phyloP scores from a whole-genome alignment of 768 basidiomycete species.

The Trametes villosa region DNA sequence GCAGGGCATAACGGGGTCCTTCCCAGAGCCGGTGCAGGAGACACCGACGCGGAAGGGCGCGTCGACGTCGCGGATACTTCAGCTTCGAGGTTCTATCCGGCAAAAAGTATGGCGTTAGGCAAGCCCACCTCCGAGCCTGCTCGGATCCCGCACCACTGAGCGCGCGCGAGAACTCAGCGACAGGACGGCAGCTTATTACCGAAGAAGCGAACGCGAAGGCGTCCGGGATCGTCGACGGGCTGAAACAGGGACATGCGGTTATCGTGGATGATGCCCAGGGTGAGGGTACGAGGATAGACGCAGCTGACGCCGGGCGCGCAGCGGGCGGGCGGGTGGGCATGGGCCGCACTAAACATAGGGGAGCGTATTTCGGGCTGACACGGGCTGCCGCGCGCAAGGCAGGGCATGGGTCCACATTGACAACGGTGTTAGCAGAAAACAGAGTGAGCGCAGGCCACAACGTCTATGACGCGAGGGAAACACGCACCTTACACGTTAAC shows the following conservation, averaged over 20 bases:
- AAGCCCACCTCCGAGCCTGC: neutral
- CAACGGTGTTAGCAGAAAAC: conserved; percentile 8
- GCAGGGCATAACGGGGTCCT: no score
- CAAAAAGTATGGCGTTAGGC: no score
- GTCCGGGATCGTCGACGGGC: conserved; percentile 17
- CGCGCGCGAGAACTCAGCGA: neutral
- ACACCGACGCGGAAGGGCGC: no score
- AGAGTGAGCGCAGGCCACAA: neutral
- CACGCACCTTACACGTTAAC: conserved; percentile 11
- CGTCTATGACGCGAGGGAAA: neutral
- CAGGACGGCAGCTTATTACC: neutral
- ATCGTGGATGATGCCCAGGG: neutral
- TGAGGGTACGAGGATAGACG: neutral
- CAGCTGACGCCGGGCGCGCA: neutral
- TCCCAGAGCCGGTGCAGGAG: no score
- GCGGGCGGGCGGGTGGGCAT: neutral
- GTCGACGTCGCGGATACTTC: no score
- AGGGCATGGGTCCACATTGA: conserved; percentile 18
- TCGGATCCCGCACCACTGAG: neutral
- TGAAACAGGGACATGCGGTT: neutral
- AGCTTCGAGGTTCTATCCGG: no score
- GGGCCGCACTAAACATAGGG: neutral
- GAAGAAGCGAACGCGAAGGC: neutral
- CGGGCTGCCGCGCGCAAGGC: neutral
- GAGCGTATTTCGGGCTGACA: neutral